These are phyloP conservation scores for Fusarium sp. DNA, from an alignment of 2,329 filamentous ascomycete genomes.

Conservation along the genomic window DNA sequence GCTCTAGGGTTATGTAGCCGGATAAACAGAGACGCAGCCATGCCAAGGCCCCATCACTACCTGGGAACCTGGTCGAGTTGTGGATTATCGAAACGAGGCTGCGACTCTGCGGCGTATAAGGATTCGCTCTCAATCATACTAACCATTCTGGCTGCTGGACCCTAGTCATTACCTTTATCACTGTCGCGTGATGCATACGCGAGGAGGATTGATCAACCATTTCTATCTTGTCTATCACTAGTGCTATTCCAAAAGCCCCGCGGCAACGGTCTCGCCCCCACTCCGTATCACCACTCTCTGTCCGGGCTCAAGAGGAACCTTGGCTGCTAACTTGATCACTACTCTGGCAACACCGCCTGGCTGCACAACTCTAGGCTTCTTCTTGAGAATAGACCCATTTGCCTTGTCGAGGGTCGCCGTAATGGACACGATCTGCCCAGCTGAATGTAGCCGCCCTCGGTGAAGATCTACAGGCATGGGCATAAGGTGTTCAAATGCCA, in stretches of 20 bases:
- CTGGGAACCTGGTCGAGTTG: no score
- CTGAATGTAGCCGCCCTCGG: slow-evolving; percentile 84
- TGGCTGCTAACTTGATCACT: slow-evolving; percentile 79
- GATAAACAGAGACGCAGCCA: no score
- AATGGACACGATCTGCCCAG: slow-evolving; percentile 81
- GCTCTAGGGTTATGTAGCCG: no score
- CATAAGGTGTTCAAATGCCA: slow-evolving; percentile 91
- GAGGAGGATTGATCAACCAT: not conserved
- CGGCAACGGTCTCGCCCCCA: slow-evolving; percentile 87
- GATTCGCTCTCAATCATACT: no score
- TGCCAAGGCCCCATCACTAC: no score
- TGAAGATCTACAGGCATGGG: slow-evolving; percentile 94
- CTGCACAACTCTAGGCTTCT: slow-evolving; percentile 87
- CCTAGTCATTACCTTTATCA: no score
- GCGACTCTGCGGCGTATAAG: no score
- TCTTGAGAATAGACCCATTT: slow-evolving; percentile 83
- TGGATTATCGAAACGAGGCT: no score
- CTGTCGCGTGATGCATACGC: no score
- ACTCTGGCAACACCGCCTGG: slow-evolving; percentile 85
- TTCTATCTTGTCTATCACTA: slow-evolving; percentile 11
- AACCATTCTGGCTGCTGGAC: no score
- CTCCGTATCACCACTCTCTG: slow-evolving; percentile 86
- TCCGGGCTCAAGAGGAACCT: slow-evolving; percentile 85
- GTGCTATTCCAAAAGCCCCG: slow-evolving; percentile 82
- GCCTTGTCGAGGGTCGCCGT: slow-evolving; percentile 84